A percentile compares a stretch with the other conserved stretches of the same genome.
Evolutionary conservation across 768 basidiomycete species (phyloP).

Genomic region (Suillus bovinus): DNA sequence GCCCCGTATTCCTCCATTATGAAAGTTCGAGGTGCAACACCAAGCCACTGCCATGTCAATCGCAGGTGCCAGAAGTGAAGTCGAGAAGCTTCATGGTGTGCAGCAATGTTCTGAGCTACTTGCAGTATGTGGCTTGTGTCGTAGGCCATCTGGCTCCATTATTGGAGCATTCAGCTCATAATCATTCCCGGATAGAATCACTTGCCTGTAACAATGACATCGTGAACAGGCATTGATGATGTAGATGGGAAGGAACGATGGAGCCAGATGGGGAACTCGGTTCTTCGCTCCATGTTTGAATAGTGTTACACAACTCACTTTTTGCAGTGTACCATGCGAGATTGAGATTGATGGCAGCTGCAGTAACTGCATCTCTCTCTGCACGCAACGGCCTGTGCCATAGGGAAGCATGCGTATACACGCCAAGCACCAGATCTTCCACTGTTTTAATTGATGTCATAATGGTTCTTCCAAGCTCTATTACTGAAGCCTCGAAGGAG

Average conservation of each 20-base stretch:
- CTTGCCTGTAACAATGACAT: constrained; percentile 47
- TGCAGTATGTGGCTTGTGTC: constrained; percentile 38
- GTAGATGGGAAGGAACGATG: constrained; percentile 29
- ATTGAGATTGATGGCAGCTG: constrained; percentile 24
- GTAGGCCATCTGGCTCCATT: constrained; percentile 40
- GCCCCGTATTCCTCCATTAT: constrained; percentile 29
- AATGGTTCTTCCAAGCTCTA: constrained; percentile 37
- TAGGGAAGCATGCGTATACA: constrained; percentile 21
- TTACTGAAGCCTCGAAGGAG: constrained; percentile 28
- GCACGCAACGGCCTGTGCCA: constrained; percentile 4
- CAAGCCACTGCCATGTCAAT: constrained; percentile 43
- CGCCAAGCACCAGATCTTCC: constrained; percentile 34
- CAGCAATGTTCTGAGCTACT: constrained; percentile 32
- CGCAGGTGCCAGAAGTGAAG: constrained; percentile 43
- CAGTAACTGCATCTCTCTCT: constrained; percentile 17
- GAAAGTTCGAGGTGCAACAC: constrained; percentile 35
- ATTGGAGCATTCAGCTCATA: not conserved
- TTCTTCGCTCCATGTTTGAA: constrained; percentile 1
- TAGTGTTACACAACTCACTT: constrained; percentile 31
- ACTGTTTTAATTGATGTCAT: constrained; percentile 36
- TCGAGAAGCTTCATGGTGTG: constrained; percentile 31
- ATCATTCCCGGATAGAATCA: not conserved
- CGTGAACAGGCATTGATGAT: constrained; percentile 40
- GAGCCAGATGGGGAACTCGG: not conserved
- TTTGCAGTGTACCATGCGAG: constrained; percentile 27